Base-by-base conservation (phyloP, 352 stramenopile species). In the Pythium myriotylum region DNA sequence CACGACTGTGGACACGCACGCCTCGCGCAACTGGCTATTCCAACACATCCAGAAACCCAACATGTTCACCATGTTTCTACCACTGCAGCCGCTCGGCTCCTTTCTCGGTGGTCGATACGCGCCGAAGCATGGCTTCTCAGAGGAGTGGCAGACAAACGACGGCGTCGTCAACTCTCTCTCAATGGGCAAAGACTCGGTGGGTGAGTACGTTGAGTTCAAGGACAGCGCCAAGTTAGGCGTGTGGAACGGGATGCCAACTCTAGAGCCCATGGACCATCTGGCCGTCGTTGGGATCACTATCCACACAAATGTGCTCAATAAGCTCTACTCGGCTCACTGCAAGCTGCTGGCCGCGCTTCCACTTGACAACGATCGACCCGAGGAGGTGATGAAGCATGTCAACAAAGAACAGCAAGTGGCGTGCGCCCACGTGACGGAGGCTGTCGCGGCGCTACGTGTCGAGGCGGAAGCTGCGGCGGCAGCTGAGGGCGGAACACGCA, bases 181-280 rank as follows among this genome's bases (percentile, higher is more conserved):
- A 9, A 80, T 81, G 75, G 69, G 46, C 33, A 69, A 77, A 40
- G 73, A 81, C 57, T 65, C 66, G 4, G 37, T 61, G 0, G 77
- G 73, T 3, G 20, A 50, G 2, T 45, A 48, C 20, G 55, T 74
- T 8, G 60, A 52, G 1, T 85, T 78, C 37, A 57, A 46, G 8
- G 72, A 69, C 23, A 59, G 45, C 2, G 74, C 76, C 13, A 47
- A 69, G 49, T 57, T 74, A 6, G 78, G 78, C 40, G 79, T 73
- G 45, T 88, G 78, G 78, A 81, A 84, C 63, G 43, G 59, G 19
- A 82, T 88, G 78, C 63, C 64, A 12, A 68, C 73, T 57, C 47
- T 88, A 13, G 69, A 76, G 23, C 62, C 60, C 26, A 56, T 87
- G 46, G 78, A 87, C 42, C 75, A 85, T 61, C 27, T 85, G 3